These are phyloP conservation scores for Eimeria praecox DNA, from an alignment of 169 alveolate genomes.

Conservation along the genomic window DNA sequence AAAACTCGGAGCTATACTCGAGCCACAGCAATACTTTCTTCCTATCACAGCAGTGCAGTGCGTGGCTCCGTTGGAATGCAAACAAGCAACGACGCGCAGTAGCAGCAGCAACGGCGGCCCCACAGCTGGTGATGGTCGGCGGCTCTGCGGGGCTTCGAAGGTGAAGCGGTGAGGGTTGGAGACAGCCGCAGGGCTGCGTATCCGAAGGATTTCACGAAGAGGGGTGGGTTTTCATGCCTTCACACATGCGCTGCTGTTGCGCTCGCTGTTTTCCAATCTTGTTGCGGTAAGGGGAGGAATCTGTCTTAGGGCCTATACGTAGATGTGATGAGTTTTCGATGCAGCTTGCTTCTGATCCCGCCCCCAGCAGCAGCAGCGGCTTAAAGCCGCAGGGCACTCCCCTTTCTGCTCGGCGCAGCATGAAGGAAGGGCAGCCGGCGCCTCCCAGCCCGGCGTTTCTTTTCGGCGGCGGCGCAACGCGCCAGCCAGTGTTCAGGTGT, in stretches of 20 bases:
- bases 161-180: constrained; percentile 36
- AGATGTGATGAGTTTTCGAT: neutral
- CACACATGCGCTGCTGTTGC: too few species aligned
- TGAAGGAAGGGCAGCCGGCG: constrained; percentile 76
- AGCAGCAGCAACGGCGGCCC: constrained; percentile 17
- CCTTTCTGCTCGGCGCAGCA: constrained; percentile 75
- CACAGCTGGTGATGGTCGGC: constrained; percentile 55
- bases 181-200: constrained; percentile 42
- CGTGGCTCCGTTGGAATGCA: constrained; percentile 26
- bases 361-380: constrained; percentile 72
- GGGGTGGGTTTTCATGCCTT: neutral
- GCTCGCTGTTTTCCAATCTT: neutral
- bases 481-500: constrained; percentile 65
- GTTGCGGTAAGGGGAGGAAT: too few species aligned
- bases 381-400: constrained; percentile 61
- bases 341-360: constrained; percentile 23
- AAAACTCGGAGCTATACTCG: neutral
- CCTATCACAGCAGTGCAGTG: neutral
- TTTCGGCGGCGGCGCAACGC: constrained; percentile 76
- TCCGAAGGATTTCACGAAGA: neutral
- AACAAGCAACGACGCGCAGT: constrained; percentile 3
- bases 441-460: constrained; percentile 74
- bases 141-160: constrained; percentile 35
- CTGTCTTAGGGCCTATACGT: too few species aligned
- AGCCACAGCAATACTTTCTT: neutral